Base-by-base conservation (phyloP, 164 flowering plant genomes). In the Paratinospora sagittata region DNA sequence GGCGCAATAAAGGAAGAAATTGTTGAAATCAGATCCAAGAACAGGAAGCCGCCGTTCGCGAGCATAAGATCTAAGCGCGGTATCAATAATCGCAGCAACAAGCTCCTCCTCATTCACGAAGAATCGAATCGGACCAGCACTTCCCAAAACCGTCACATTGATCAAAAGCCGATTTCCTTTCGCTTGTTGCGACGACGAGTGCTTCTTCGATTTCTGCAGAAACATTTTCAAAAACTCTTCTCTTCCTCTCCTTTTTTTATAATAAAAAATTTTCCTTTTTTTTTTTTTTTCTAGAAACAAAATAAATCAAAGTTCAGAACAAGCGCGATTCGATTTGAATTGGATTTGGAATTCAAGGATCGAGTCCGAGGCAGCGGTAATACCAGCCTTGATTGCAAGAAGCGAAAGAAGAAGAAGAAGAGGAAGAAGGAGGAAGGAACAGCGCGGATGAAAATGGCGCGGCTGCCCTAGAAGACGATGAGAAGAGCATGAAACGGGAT, bases 281-380 rank as follows among this genome's bases (percentile, higher is more conserved):
- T 14, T 14, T 47, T 47, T 14, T 0, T 47, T 11, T 14, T 3
- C 19, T 14, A 12, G 19, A 2, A 57, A 19, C 14, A 14, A 30
- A 47, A 41, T 5, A 30, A 69, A 72, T 24, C 63, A 10, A 63
- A 10, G 66, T 27, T 5, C 7, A 11, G 47, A 71, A 49, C 3
- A 10, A 61, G 17, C 8, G 57, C 77, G 27, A 33, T 4, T 23
- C 23, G 27, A 21, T 0, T 3, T 33, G 4, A 10, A 60, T 4
- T 23, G 27, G 27, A 21, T 0, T 3, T 33, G 4, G 6, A 60
- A 39, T 69, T 87, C 74, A 91, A 2, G 97, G 97, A 83, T 91
- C 97, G 70, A 89, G 61, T 77, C 97, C 93, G 74, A 84, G 74
- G 91, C 97, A 91, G 95, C 95, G 95, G 81, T 81, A 85, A 88